A percentile compares a stretch with the other conserved stretches of the same genome.
Evolutionary conservation across 306 rosid species (phyloP).

Genomic region (Fagus sylvatica): DNA sequence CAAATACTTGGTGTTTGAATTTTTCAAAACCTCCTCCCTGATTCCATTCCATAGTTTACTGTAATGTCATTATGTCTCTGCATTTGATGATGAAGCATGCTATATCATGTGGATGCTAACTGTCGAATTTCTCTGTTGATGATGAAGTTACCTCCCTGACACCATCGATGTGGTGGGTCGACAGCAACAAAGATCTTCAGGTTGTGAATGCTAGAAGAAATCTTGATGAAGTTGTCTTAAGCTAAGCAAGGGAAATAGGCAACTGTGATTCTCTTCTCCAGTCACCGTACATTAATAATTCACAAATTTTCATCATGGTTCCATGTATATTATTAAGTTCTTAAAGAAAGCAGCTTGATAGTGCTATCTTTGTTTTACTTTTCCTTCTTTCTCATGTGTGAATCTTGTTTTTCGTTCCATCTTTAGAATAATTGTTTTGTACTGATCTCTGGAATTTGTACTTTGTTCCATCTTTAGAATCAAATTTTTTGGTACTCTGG

Average conservation of each 20-base stretch:
- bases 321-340: not conserved
- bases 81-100: not conserved
- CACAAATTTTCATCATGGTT: not conserved
- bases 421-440: not conserved
- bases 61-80: not conserved
- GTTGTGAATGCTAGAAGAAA: slow-evolving; percentile 52
- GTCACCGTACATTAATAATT: not conserved
- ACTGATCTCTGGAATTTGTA: not conserved
- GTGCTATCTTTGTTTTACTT: not conserved
- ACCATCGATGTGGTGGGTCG: slow-evolving; percentile 54
- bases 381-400: not conserved
- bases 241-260: not conserved
- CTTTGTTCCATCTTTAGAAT: not conserved
- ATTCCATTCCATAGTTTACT: not conserved
- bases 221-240: not conserved
- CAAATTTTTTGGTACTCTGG: not conserved
- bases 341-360: not conserved
- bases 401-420: not conserved
- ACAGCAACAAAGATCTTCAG: slow-evolving; percentile 59
- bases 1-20: not conserved
- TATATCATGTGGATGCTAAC: not conserved
- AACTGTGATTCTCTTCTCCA: not conserved
- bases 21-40: not conserved
- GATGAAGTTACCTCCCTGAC: slow-evolving; percentile 57
- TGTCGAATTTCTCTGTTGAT: not conserved